Evolutionary conservation across 2,329 filamentous ascomycete genomes (phyloP).

Genomic region (Nemania sp.): DNA sequence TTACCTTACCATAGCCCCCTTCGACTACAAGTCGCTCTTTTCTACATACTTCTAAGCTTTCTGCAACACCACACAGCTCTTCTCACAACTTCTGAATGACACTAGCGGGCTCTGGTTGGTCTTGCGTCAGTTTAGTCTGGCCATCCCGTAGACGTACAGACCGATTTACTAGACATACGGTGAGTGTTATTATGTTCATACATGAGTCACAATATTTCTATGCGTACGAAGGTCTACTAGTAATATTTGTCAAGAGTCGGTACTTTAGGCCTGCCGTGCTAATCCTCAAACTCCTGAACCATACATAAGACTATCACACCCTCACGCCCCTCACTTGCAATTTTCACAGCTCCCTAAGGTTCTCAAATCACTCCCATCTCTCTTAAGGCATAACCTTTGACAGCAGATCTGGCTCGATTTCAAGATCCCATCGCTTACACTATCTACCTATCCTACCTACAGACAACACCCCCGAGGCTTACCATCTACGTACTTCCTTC

Average conservation of each 20-base stretch:
- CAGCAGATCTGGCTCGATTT: background rate
- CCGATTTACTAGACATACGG: background rate
- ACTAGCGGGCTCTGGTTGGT: too few species aligned
- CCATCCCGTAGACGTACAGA: too few species aligned
- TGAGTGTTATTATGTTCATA: background rate
- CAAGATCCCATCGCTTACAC: background rate
- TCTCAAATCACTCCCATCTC: too few species aligned
- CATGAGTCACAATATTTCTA: background rate
- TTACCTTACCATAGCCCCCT: background rate
- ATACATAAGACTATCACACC: background rate
- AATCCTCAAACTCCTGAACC: background rate
- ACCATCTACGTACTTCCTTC: background rate
- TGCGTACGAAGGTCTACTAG: background rate
- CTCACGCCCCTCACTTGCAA: background rate
- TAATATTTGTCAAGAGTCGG: background rate
- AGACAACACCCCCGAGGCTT: too few species aligned
- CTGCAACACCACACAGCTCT: too few species aligned
- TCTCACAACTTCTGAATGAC: too few species aligned
- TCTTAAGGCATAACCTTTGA: too few species aligned
- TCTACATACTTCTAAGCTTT: background rate
- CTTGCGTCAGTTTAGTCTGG: too few species aligned
- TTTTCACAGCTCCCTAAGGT: too few species aligned
- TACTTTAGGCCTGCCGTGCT: background rate
- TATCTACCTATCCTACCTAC: background rate
- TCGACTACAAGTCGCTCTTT: background rate